Base-by-base conservation (phyloP, 176 grass and related monocot genomes). In the Rhynchospora breviuscula region DNA sequence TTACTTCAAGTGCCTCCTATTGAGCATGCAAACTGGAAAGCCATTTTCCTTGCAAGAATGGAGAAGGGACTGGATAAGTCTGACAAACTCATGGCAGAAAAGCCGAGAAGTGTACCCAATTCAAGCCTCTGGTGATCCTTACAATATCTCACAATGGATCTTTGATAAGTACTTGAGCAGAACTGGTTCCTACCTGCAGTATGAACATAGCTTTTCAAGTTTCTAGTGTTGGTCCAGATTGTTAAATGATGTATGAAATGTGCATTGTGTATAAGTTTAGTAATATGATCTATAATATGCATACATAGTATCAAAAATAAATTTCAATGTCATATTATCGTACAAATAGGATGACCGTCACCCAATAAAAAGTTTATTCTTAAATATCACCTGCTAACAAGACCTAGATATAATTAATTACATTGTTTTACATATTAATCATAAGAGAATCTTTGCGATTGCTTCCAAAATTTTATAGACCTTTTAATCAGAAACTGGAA, bases 31-130 rank as follows among this genome's bases (percentile, higher is more conserved):
- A 85, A 87, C 86, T 45, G 88, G 83, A 0, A 62, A 78, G n/a
- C 71, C 85, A 9, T 97, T 97, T 33, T 81, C 87, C 0, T 44
- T 91, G 18, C 79, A 88, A 67, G 86, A 91, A 62, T 97, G 94
- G 94, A 91, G 94, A 53, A 85, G 85, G 82, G 89, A 91, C 73
- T 97, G 91, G 91, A 88, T 97, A 59, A 54, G n/a, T 29, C 94
- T 97, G 31, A 93, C 91, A 48, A 97, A 97, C 47, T 87, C 83
- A 51, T 93, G 94, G 94, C 94, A 97, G 65, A 90, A 76, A 57
- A 89, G 87, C 60, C 75, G 74, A 88, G 88, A 90, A 63, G 18
- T 87, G 15, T 93, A 90, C 59, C 2, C 84, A 23, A 79, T 85
- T 26, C 84, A 85, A 57, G 65, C 94, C 73, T 85, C 84, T 4